Evolutionary conservation across 352 stramenopile genomes (phyloP), one percentile per base, ranked within the genome.

Genomic region (Pythium brachiatum): DNA sequence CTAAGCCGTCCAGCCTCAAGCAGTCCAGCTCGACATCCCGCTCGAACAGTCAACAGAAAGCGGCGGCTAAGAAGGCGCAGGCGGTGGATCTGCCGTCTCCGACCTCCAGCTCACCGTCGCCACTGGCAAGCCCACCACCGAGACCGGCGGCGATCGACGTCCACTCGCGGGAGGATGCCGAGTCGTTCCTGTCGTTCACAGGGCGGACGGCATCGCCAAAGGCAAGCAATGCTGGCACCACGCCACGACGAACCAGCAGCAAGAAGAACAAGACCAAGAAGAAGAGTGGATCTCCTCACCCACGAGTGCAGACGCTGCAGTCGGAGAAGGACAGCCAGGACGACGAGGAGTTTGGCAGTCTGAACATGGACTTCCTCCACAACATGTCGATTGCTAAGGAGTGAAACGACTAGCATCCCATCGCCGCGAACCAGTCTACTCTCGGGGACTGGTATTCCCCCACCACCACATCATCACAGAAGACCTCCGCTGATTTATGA

Each of bases 361-460:
- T 94, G 52, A 92, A 94, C 77, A 75, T 94, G 74, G 83, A 92
- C 72, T 94, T 94, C 64, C 72, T 94, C 68, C 74, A 75, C 44
- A 77, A 59, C 36, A 64, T 83, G 25, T 73, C 62, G 21, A 51
- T 79, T 38, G 70, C 64, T 15, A 67, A 72, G 32, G 15, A 68
- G 32, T 68, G 59, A n/a, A n/a, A n/a, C n/a, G n/a, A n/a, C n/a
- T n/a, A n/a, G n/a, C n/a, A n/a, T n/a, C n/a, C n/a, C n/a, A n/a
- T n/a, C n/a, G n/a, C n/a, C n/a, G n/a, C n/a, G n/a, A n/a, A n/a
- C n/a, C n/a, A n/a, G n/a, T n/a, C n/a, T n/a, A n/a, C n/a, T n/a
- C n/a, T n/a, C n/a, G n/a, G n/a, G n/a, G n/a, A n/a, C n/a, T n/a
- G n/a, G n/a, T n/a, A n/a, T n/a, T n/a, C n/a, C n/a, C n/a, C n/a